Base-by-base conservation (phyloP, 78 protist genomes). In the Guillardia theta region DNA sequence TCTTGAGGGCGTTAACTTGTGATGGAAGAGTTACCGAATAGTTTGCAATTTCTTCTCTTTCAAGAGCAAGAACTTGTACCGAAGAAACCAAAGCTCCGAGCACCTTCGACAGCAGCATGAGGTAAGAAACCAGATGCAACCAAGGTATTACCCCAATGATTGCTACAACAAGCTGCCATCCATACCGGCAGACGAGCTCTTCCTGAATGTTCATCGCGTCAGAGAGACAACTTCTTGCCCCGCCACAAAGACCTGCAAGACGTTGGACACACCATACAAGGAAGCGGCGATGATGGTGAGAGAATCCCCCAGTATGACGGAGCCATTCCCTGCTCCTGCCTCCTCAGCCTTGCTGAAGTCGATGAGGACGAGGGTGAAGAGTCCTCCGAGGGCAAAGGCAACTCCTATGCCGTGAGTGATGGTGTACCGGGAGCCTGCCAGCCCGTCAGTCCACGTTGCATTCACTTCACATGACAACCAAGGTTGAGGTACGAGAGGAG, bases 181-280 rank as follows among this genome's bases (percentile, higher is more conserved):
- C 44, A 33, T 21, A 24, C 62, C 54, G 15, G 3, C 21, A 80
- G 43, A 37, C 48, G 41, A 22, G 54, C 53, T 30, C 24, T 54
- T 22, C 44, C 48, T 22, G 48, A n/a, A n/a, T n/a, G n/a, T 4
- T 1, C 5, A 10, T 0, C 22, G 58, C 3, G 4, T 9, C 88
- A 43, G 45, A 2, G 47, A 44, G 50, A 1, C 19, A 8, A 5
- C 1, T 10, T 50, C 30, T 50, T 10, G 15, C 30, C 70, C 39
- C 6, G 36, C 43, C 48, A 4, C 33, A 3, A 41, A 0, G 39
- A 36, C 98, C 50, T 97, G 98, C 2, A 95, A 95, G 15, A 96
- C 97, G 41, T 97, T 97, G 30, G 97, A 96, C 18, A 96, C 94
- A 10, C 96, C 97, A 46, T 97, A 97, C 44, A 80, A 53, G 0